Base-by-base conservation (phyloP, 768 basidiomycete genomes). In the Suillus paluster region DNA sequence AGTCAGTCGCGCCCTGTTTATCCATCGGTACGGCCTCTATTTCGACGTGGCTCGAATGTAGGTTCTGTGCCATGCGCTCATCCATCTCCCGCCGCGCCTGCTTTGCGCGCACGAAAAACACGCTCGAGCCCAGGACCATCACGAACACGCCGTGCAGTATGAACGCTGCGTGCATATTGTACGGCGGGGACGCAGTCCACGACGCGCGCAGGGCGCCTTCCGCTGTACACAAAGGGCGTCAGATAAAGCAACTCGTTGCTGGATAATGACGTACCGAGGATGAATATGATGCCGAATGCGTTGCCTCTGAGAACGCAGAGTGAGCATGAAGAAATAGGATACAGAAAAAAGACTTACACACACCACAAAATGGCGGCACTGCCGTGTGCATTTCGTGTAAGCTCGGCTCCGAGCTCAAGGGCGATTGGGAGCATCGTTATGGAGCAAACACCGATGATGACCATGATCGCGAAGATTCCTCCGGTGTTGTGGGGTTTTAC, bases 361-460 rank as follows among this genome's bases (percentile, higher is more conserved):
- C 86, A 87, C 92, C 92, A 95, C 23, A 94, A 68, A 30, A 92
- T 70, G 1, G 92, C 89, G 0, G 91, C 83, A 61, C 91, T 92
- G 1, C 84, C 86, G 62, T 93, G 90, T 1, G 92, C 84, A 68
- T 92, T 93, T 60, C 90, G 80, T 12, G 92, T 92, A 25, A 94
- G 70, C 72, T 95, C 93, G 44, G 88, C 89, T 17, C 83, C 88
- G 33, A 95, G 84, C 69, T 95, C 93, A 61, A 95, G 77, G 2
- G 79, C 86, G 34, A 94, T 80, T 1, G 93, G 92, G 3, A 95
- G 81, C 76, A 94, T 82, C 3, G 86, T 83, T 60, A 94, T 65
- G 3, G 87, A 86, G 49, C 81, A 75, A 19, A 84, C 75, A 19
- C 93, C 93, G 41, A 94, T 82, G 39, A 94, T 70, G 5, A 82